These are phyloP conservation scores for Neopestalotiopsis sp. DNA, from an alignment of 2,329 filamentous ascomycete species.

Conservation along the genomic window DNA sequence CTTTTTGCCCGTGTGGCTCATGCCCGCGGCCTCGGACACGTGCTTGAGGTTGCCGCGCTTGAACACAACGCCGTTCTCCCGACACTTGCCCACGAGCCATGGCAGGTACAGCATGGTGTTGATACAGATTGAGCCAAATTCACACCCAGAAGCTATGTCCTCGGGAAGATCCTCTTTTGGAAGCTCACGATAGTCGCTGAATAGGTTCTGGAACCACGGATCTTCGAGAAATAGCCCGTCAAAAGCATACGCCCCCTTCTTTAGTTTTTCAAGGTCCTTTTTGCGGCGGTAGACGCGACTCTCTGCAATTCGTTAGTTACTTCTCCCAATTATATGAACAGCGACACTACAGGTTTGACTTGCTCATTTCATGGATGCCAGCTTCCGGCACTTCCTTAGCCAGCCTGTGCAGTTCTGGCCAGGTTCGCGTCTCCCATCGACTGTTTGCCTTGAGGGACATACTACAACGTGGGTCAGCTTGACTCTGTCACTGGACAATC, in stretches of 20 bases:
- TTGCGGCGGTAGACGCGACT: slow-evolving; percentile 57
- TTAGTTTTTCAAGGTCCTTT: slow-evolving; percentile 58
- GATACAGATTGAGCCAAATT: slow-evolving; percentile 87
- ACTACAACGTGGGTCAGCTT: slow-evolving; percentile 22
- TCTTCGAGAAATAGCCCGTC: slow-evolving; percentile 69
- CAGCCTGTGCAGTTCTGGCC: slow-evolving; percentile 34
- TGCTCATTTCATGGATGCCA: slow-evolving; percentile 38
- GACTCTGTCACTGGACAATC: background rate
- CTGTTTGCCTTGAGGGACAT: slow-evolving; percentile 34
- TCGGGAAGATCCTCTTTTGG: slow-evolving; percentile 60
- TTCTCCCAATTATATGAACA: no score
- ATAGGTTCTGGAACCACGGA: slow-evolving; percentile 75
- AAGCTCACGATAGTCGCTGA: slow-evolving; percentile 74
- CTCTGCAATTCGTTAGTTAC: slow-evolving; percentile 43
- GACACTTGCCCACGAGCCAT: slow-evolving; percentile 82
- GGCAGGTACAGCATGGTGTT: slow-evolving; percentile 88
- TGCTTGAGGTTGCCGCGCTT: slow-evolving; percentile 70
- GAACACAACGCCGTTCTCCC: slow-evolving; percentile 72
- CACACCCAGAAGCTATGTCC: slow-evolving; percentile 73
- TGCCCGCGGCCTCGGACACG: slow-evolving; percentile 69
- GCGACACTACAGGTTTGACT: no score
- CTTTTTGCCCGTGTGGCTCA: slow-evolving; percentile 60
- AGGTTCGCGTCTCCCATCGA: slow-evolving; percentile 35
- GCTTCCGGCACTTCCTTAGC: slow-evolving; percentile 38
- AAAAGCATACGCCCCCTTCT: slow-evolving; percentile 56